Conservation (phyloP, 1,139 yeast genomes). For the Pichia sp. region DNA sequence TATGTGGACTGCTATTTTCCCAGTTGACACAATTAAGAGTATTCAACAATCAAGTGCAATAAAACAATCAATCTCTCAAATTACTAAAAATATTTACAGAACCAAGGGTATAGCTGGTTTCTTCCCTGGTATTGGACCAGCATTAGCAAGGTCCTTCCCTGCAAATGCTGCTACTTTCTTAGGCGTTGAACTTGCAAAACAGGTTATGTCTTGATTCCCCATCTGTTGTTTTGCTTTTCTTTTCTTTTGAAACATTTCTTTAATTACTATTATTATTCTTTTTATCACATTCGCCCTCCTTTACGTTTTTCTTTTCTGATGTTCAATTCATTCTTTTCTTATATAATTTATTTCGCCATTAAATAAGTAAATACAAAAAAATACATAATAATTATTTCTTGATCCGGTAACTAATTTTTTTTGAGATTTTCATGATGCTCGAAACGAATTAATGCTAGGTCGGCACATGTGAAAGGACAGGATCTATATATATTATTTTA, state of each 20-base stretch:
- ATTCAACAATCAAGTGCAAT: slow-evolving; percentile 64
- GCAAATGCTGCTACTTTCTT: slow-evolving; percentile 97
- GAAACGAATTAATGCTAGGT: no score
- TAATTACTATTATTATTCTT: not conserved
- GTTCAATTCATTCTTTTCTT: not conserved
- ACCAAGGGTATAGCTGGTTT: slow-evolving; percentile 85
- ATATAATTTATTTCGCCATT: no score
- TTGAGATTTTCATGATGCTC: no score
- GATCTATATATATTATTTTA: no score
- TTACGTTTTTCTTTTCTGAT: no score
- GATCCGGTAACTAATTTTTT: not conserved
- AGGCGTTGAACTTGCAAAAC: slow-evolving; percentile 87
- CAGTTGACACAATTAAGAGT: slow-evolving; percentile 91
- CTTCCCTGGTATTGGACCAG: slow-evolving; percentile 98
- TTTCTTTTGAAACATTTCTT: no score
- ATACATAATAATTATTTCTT: no score
- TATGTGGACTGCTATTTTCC: slow-evolving; percentile 97
- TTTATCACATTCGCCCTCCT: no score
- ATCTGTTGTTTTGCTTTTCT: not conserved
- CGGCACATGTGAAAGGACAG: no score
- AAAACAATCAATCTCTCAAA: slow-evolving; percentile 54
- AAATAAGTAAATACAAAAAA: no score
- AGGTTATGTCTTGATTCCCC: slow-evolving; percentile 30
- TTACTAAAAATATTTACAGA: slow-evolving; percentile 53
- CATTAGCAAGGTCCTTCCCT: slow-evolving; percentile 89